Conservation (phyloP, 1,139 yeast genomes). For the Zygoascus meyerae region DNA sequence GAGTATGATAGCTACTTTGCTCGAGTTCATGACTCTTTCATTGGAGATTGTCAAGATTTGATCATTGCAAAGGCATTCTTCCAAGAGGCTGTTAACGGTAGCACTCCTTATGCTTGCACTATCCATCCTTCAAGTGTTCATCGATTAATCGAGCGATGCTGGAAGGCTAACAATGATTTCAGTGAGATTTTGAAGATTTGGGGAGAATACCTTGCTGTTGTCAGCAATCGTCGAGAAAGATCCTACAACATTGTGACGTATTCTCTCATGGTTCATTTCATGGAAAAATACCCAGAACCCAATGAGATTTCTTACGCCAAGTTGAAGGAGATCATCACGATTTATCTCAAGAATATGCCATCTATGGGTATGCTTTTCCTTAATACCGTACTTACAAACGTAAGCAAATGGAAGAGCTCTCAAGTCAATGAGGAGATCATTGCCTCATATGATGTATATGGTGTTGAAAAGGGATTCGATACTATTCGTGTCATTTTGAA, state of each 20-base stretch:
- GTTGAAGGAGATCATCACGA: slow-evolving; percentile 52
- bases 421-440: slow-evolving; percentile 59
- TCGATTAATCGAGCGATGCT: slow-evolving; percentile 57
- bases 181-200: slow-evolving; percentile 58
- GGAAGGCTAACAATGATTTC: slow-evolving; percentile 51
- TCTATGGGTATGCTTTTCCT: slow-evolving; percentile 66
- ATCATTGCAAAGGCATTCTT: slow-evolving; percentile 68
- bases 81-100: slow-evolving; percentile 58
- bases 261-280: slow-evolving; percentile 62
- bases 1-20: slow-evolving; percentile 40
- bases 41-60: slow-evolving; percentile 74
- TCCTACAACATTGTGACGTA: slow-evolving; percentile 64
- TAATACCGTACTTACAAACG: slow-evolving; percentile 67
- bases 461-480: slow-evolving; percentile 59
- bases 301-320: slow-evolving; percentile 52
- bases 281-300: slow-evolving; percentile 51
- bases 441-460: slow-evolving; percentile 53
- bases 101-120: slow-evolving; percentile 65
- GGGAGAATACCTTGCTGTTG: slow-evolving; percentile 56
- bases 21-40: slow-evolving; percentile 71
- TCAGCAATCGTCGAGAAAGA: slow-evolving; percentile 43
- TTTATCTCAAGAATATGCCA: slow-evolving; percentile 51
- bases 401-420: slow-evolving; percentile 61
- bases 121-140: slow-evolving; percentile 74
- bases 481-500: slow-evolving; percentile 73